Evolutionary conservation across 176 grass and related monocot species (phyloP).

Genomic region (Carex littledalei): DNA sequence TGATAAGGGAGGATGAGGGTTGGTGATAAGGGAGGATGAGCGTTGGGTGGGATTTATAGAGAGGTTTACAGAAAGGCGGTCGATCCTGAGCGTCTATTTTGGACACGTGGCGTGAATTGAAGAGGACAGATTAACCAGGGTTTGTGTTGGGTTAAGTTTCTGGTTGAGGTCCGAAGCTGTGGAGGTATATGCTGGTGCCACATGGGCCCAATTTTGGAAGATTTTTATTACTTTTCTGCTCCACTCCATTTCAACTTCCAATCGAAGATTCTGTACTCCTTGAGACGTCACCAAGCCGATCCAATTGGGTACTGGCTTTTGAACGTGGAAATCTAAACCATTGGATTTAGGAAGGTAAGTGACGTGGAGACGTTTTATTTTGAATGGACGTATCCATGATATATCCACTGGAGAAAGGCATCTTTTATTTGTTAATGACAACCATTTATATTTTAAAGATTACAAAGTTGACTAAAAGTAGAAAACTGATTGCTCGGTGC

Average conservation of each 20-base stretch:
- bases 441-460: neutral
- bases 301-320: neutral
- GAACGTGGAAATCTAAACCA: neutral
- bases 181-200: constrained; percentile 23
- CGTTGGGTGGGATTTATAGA: constrained; percentile 6
- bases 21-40: neutral
- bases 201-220: constrained; percentile 4
- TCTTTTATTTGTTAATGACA: neutral
- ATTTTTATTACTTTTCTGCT: neutral
- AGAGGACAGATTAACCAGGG: neutral
- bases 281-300: neutral
- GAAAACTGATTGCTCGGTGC: neutral
- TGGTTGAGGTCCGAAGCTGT: constrained; percentile 10
- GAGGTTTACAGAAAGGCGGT: neutral
- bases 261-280: neutral
- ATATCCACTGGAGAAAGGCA: neutral
- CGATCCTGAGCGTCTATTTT: neutral
- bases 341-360: neutral
- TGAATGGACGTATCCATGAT: neutral
- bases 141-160: constrained; percentile 9
- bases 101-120: neutral
- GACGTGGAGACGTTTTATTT: neutral
- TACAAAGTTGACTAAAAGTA: constrained; percentile 19
- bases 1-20: neutral
- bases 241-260: neutral